These are phyloP conservation scores for Sphaerostilbella broomeana DNA, from an alignment of 2,329 filamentous ascomycete species.

Conservation along the genomic window DNA sequence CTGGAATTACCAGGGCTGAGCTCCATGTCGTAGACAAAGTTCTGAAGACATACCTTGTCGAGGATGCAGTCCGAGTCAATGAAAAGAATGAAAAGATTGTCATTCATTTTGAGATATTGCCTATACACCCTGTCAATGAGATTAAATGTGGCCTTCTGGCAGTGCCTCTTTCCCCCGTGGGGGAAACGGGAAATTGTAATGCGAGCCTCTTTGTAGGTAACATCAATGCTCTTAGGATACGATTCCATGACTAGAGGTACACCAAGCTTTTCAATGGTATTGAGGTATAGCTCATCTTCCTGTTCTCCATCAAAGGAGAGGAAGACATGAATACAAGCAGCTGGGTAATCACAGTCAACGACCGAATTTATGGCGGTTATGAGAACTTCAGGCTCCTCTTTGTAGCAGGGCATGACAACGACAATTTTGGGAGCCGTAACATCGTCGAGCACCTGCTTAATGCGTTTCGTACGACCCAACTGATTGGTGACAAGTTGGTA, in stretches of 20 bases:
- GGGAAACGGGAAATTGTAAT: slow-evolving; percentile 89
- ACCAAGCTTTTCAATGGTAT: slow-evolving; percentile 77
- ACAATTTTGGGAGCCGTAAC: slow-evolving; percentile 86
- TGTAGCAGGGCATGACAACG: slow-evolving; percentile 95
- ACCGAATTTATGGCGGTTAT: slow-evolving; percentile 85
- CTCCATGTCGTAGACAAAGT: slow-evolving; percentile 99
- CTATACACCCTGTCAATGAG: slow-evolving; percentile 90
- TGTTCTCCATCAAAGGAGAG: slow-evolving; percentile 89
- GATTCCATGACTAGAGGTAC: slow-evolving; percentile 68
- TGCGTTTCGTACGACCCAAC: slow-evolving; percentile 71
- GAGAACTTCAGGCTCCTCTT: slow-evolving; percentile 78
- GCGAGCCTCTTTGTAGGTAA: slow-evolving; percentile 72
- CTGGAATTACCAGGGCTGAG: slow-evolving; percentile 84
- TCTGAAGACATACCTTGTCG: slow-evolving; percentile 85
- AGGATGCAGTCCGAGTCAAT: slow-evolving; percentile 97
- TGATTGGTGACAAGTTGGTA: slow-evolving; percentile 86
- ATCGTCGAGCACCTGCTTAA: slow-evolving; percentile 80
- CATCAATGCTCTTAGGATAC: slow-evolving; percentile 86
- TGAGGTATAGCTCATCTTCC: slow-evolving; percentile 82
- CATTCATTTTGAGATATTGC: slow-evolving; percentile 77
- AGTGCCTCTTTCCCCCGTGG: slow-evolving; percentile 89
- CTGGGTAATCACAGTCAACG: slow-evolving; percentile 88
- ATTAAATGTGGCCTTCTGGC: slow-evolving; percentile 87
- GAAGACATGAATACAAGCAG: slow-evolving; percentile 89
- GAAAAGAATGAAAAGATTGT: slow-evolving; percentile 91